Base-by-base conservation (phyloP, 768 basidiomycete genomes). In the Rhodocollybia butyracea region DNA sequence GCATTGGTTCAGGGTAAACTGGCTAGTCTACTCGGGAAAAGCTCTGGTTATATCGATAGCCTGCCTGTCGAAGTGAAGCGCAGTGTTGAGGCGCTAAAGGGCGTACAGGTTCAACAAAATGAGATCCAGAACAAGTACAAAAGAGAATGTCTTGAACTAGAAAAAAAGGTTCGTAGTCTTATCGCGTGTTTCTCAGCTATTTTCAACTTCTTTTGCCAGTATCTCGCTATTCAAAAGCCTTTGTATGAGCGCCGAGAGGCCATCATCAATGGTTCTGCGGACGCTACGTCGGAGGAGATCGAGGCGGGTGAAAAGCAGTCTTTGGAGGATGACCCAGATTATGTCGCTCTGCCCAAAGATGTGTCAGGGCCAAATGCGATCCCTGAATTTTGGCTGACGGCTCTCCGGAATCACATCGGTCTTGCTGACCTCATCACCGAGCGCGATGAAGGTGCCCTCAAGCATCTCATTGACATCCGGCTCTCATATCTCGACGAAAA, bases 371-470 rank as follows among this genome's bases (percentile, higher is more conserved):
- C 34, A 12, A 52, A 64, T 17, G 79, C 86, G 51, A 91, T 99
- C 62, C 92, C 95, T 50, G 89, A 96, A 64, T 99, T 99, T 81
- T 99, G 96, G 96, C 85, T 97, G 63, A 98, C 97, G 1, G 93
- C 94, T 2, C 79, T 98, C 52, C 85, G 90, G 61, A 98, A 97
- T 73, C 94, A 98, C 70, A 71, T 88, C 53, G 91, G 84, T 47
- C 79, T 98, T 54, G 79, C 81, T 40, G 94, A 95, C 19, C 78
- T 94, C 67, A 92, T 98, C 76, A 96, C 92, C 24, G 94, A 98
- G 64, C 87, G 90, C 54, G 96, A 99, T 69, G 92, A 78, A 58
- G 84, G 67, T 43, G 95, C 94, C 7, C 85, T 99, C 66, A 91
- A 91, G 72, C 71, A 79, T 63, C 84, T 99, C 55, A 75, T 73